A percentile compares a stretch with the other conserved stretches of the same genome.
phyloP scores from a whole-genome alignment of 192 early-diverging fungal genomes.

The Dissophora globulifera region DNA sequence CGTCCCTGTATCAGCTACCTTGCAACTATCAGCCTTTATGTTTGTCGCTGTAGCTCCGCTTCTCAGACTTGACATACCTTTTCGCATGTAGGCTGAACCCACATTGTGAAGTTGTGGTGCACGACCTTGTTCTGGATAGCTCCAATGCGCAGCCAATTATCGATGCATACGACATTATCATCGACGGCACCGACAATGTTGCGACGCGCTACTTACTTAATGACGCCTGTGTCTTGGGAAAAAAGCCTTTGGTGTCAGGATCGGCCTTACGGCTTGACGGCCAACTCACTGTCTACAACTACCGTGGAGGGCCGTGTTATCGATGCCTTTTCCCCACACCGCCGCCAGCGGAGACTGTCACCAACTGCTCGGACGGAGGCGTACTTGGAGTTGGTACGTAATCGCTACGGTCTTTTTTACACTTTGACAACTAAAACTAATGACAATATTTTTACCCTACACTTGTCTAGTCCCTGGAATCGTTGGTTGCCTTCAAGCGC shows the following conservation, averaged over 20 bases:
- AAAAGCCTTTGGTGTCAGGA: slow-evolving; percentile 88
- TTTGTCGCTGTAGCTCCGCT: no score
- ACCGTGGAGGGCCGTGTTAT: slow-evolving; percentile 92
- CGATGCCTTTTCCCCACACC: slow-evolving; percentile 95
- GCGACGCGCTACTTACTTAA: slow-evolving; percentile 95
- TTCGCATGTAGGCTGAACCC: slow-evolving; percentile 84
- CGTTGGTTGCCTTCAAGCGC: slow-evolving; percentile 91
- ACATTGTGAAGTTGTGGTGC: slow-evolving; percentile 66
- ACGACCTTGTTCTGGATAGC: slow-evolving; percentile 81
- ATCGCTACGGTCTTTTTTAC: no score
- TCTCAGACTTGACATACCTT: no score
- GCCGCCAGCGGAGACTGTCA: slow-evolving; percentile 88
- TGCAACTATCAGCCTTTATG: no score
- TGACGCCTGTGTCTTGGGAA: slow-evolving; percentile 88
- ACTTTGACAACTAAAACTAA: no score
- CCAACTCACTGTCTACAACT: slow-evolving; percentile 95
- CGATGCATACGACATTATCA: slow-evolving; percentile 80
- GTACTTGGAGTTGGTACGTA: slow-evolving; percentile 86
- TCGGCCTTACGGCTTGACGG: slow-evolving; percentile 93
- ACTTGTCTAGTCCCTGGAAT: slow-evolving; percentile 89
- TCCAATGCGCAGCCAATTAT: slow-evolving; percentile 84
- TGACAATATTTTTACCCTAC: no score
- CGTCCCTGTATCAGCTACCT: neutral
- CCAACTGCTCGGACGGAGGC: slow-evolving; percentile 92
- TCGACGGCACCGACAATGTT: slow-evolving; percentile 96